A percentile compares a stretch with the other conserved stretches of the same genome.
phyloP scores from a whole-genome alignment of 2,329 filamentous ascomycete genomes.

The Penicillium palitans region DNA sequence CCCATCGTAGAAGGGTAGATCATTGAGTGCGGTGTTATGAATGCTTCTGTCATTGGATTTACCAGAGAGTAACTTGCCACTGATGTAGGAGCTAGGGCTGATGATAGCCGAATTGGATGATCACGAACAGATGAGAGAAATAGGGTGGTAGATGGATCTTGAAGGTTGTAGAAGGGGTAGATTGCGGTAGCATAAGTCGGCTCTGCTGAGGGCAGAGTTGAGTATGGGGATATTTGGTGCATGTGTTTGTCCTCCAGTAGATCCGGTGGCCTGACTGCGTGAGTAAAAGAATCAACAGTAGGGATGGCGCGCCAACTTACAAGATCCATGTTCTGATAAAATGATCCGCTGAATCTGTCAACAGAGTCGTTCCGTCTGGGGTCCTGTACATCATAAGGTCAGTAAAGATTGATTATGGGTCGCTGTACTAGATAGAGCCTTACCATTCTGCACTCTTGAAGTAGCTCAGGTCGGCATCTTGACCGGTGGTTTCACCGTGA shows the following conservation, averaged over 20 bases:
- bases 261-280: conserved; percentile 46
- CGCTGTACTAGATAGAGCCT: conserved; percentile 1
- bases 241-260: conserved; percentile 45
- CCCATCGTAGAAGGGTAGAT: conserved; percentile 49
- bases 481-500: too few relatives aligned
- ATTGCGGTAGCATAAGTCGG: conserved; percentile 56
- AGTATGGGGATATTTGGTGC: conserved; percentile 48
- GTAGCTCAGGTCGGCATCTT: conserved; percentile 29
- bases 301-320: conserved; percentile 33
- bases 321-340: conserved; percentile 56
- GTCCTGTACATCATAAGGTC: conserved; percentile 37
- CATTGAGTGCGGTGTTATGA: conserved; percentile 56
- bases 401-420: not conserved
- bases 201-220: conserved; percentile 47
- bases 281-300: conserved; percentile 3
- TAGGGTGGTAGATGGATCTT: conserved; percentile 51
- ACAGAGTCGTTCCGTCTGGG: conserved; percentile 58
- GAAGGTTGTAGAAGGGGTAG: conserved; percentile 57
- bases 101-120: conserved; percentile 58
- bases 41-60: conserved; percentile 57
- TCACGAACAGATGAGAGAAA: conserved; percentile 55
- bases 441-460: conserved; percentile 52
- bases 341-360: conserved; percentile 56
- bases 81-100: conserved; percentile 51
- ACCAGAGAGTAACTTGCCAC: conserved; percentile 58